phyloP scores from a whole-genome alignment of 2,329 filamentous ascomycete species.

The Exophiala oligosperma region DNA sequence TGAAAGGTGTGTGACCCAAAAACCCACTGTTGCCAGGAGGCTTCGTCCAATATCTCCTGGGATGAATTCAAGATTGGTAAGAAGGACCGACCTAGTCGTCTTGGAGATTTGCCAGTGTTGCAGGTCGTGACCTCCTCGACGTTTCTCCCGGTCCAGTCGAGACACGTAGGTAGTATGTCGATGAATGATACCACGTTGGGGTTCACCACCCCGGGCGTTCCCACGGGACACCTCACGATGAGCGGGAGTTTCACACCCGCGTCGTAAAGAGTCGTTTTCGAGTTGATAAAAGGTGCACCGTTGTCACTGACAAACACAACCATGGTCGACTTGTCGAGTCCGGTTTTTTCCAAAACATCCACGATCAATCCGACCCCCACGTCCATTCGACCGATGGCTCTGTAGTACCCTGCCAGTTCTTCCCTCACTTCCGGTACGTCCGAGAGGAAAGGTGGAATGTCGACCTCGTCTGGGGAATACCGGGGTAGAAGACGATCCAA shows the following conservation, averaged over 20 bases:
- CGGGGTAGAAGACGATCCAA: conserved; percentile 19
- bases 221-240: conserved; percentile 40
- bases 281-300: conserved; percentile 52
- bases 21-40: conserved; percentile 37
- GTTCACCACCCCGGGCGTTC: conserved; percentile 35
- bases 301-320: conserved; percentile 53
- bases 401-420: conserved; percentile 47
- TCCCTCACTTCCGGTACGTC: conserved; percentile 42
- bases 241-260: conserved; percentile 48
- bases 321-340: conserved; percentile 40
- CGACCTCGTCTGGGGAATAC: conserved; percentile 38
- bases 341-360: conserved; percentile 34
- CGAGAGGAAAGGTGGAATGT: conserved; percentile 43
- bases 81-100: conserved; percentile 39
- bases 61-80: conserved; percentile 36
- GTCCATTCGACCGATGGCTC: conserved; percentile 44
- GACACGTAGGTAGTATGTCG: conserved; percentile 48
- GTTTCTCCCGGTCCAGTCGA: conserved; percentile 41
- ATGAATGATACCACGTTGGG: conserved; percentile 48
- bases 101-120: not conserved
- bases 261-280: conserved; percentile 53
- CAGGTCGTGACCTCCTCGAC: not conserved
- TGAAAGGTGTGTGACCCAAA: conserved; percentile 56
- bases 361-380: conserved; percentile 45
- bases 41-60: conserved; percentile 10